Percentiles rank a stretch among this genome's conserved stretches.
phyloP scores from a whole-genome alignment of 805 yeast species.

The Lipomyces sp. region DNA sequence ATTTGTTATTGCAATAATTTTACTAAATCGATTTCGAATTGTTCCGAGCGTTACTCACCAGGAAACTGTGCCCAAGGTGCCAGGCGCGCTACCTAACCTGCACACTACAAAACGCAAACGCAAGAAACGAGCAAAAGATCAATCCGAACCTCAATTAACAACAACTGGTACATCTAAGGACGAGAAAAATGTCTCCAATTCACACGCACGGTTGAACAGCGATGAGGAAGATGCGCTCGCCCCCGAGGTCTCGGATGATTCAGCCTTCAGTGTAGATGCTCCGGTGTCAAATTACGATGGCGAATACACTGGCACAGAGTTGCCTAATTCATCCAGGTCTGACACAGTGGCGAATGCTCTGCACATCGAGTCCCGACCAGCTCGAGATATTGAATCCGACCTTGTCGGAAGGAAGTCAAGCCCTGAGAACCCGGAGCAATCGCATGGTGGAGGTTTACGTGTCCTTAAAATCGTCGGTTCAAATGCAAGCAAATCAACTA shows the following conservation, averaged over 20 bases:
- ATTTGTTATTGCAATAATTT: neutral
- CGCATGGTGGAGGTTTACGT: neutral
- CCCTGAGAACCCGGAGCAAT: neutral
- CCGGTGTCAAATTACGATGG: too few species aligned
- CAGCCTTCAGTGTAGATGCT: too few species aligned
- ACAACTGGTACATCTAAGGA: neutral
- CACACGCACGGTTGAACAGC: neutral
- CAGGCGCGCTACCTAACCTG: neutral
- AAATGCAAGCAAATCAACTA: constrained; percentile 1
- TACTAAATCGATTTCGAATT: neutral
- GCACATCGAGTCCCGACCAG: neutral
- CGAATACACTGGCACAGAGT: neutral
- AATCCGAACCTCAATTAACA: neutral
- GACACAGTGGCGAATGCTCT: neutral
- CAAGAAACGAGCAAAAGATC: neutral
- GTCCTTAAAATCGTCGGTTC: constrained; percentile 21
- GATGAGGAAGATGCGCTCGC: too few species aligned
- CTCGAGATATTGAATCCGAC: neutral
- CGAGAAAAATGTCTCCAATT: neutral
- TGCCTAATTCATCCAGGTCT: neutral
- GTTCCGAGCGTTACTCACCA: neutral
- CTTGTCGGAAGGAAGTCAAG: neutral
- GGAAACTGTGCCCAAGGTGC: neutral
- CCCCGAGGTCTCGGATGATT: too few species aligned
- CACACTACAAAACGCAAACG: neutral